Evolutionary conservation across 208 protist genomes (phyloP).

Genomic region (Acanthamoeba rhysodes): DNA sequence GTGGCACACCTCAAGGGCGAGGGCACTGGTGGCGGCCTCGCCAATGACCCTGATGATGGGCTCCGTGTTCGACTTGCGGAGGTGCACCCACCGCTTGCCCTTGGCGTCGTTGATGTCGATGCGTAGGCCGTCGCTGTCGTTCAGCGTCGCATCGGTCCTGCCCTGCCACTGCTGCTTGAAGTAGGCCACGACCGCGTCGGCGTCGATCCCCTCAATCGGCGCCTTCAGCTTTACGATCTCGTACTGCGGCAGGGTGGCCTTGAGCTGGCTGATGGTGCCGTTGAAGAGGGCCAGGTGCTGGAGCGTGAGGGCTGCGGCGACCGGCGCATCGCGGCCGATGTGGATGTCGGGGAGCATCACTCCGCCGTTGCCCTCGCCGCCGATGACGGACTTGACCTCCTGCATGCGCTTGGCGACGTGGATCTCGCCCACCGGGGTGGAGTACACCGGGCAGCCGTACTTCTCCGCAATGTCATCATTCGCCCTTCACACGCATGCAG

Average conservation of each 20-base stretch:
- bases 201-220: slow-evolving; percentile 81
- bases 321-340: slow-evolving; percentile 89
- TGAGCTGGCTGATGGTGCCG: slow-evolving; percentile 83
- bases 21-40: slow-evolving; percentile 75
- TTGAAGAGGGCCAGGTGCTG: slow-evolving; percentile 78
- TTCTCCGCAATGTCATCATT: slow-evolving; percentile 84
- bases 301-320: slow-evolving; percentile 86
- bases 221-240: slow-evolving; percentile 90
- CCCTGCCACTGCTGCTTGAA: slow-evolving; percentile 78
- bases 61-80: slow-evolving; percentile 91
- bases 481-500: too few relatives aligned
- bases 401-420: slow-evolving; percentile 89
- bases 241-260: slow-evolving; percentile 85
- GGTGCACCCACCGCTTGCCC: slow-evolving; percentile 89
- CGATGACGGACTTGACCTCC: slow-evolving; percentile 81
- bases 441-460: slow-evolving; percentile 77
- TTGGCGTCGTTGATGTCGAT: slow-evolving; percentile 79
- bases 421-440: slow-evolving; percentile 89
- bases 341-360: slow-evolving; percentile 91
- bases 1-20: slow-evolving; percentile 60
- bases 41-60: slow-evolving; percentile 90
- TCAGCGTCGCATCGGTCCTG: slow-evolving; percentile 48
- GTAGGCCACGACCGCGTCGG: slow-evolving; percentile 75
- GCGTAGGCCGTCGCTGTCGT: slow-evolving; percentile 87
- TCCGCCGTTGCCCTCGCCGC: slow-evolving; percentile 92